Conservation (phyloP, 768 basidiomycete species). For the Phaeolepiota aurea region DNA sequence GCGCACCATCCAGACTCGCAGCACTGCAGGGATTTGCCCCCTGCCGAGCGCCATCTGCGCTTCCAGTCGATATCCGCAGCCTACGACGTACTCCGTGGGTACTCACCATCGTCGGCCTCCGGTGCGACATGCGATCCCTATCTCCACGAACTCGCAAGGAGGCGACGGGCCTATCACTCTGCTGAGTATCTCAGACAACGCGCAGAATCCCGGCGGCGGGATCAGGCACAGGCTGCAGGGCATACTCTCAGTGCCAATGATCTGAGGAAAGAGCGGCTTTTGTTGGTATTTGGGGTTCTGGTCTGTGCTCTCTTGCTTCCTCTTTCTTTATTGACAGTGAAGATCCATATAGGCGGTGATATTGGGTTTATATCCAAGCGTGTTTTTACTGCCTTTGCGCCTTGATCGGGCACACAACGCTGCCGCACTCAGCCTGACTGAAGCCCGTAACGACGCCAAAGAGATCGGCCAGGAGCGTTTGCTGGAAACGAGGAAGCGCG, state of each 20-base stretch:
- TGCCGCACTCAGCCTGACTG: slow-evolving; percentile 50
- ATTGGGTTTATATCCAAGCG: slow-evolving; percentile 33
- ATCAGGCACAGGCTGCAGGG: slow-evolving; percentile 7
- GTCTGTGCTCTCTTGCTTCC: slow-evolving; percentile 21
- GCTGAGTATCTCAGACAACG: slow-evolving; percentile 7
- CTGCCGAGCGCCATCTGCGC: slow-evolving; percentile 41
- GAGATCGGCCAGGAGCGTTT: slow-evolving; percentile 48
- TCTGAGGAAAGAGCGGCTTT: slow-evolving; percentile 41
- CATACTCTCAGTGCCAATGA: slow-evolving; percentile 31
- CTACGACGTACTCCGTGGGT: slow-evolving; percentile 48
- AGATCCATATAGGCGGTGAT: slow-evolving; percentile 27
- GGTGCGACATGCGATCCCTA: slow-evolving; percentile 28
- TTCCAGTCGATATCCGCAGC: slow-evolving; percentile 61
- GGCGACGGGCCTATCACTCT: slow-evolving; percentile 33
- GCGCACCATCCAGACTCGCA: slow-evolving; percentile 65
- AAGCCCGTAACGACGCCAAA: slow-evolving; percentile 49
- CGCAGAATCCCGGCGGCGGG: slow-evolving; percentile 7
- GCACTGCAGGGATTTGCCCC: slow-evolving; percentile 27
- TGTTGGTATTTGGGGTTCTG: slow-evolving; percentile 38
- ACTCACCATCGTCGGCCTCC: slow-evolving; percentile 12
- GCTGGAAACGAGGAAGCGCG: slow-evolving; percentile 39
- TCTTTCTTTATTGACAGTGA: not conserved
- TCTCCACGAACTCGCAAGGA: slow-evolving; percentile 41
- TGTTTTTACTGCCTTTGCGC: slow-evolving; percentile 25
- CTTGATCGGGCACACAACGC: slow-evolving; percentile 37